Evolutionary conservation across 2,329 filamentous ascomycete species (phyloP).

Genomic region (Eutypella sp.): DNA sequence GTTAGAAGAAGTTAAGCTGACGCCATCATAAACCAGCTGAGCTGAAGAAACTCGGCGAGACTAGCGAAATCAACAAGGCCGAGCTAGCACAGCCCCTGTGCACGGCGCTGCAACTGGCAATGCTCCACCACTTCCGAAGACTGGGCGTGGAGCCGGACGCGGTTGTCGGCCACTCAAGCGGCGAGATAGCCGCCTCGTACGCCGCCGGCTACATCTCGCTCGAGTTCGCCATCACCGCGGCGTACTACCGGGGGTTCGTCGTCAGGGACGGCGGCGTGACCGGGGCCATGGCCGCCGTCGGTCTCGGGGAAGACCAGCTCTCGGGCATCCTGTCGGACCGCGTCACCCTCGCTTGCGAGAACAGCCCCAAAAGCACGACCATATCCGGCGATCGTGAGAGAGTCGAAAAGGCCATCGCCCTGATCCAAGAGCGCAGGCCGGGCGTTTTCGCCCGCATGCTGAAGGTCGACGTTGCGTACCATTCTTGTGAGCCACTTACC

Average conservation of each 20-base stretch:
- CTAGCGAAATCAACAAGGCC: conserved; percentile 16
- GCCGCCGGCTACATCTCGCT: conserved; percentile 31
- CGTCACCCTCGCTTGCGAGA: conserved; percentile 26
- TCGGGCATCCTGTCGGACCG: conserved; percentile 20
- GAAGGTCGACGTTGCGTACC: conserved; percentile 37
- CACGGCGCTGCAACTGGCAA: conserved; percentile 34
- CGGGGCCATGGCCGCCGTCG: conserved; percentile 36
- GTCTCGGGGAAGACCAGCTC: conserved; percentile 27
- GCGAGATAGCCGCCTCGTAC: conserved; percentile 42
- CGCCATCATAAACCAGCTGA: conserved; percentile 7
- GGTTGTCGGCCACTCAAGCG: conserved; percentile 38
- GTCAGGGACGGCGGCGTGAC: conserved; percentile 4
- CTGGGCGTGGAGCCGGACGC: conserved; percentile 27
- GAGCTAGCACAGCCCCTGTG: conserved; percentile 28
- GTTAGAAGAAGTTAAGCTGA: conserved; percentile 11
- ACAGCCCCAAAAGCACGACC: conserved; percentile 26
- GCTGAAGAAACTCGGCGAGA: conserved; percentile 11
- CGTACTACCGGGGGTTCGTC: conserved; percentile 34
- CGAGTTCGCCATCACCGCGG: conserved; percentile 31
- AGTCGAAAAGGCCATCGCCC: conserved; percentile 20
- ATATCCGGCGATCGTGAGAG: conserved; percentile 20
- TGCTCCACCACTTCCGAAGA: conserved; percentile 33
- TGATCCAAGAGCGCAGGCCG: conserved; percentile 23
- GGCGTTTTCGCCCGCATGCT: conserved; percentile 28
- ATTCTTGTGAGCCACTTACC: conserved; percentile 27